Conservation (phyloP, 495 filamentous ascomycete genomes). For the Delitschia confertaspora region DNA sequence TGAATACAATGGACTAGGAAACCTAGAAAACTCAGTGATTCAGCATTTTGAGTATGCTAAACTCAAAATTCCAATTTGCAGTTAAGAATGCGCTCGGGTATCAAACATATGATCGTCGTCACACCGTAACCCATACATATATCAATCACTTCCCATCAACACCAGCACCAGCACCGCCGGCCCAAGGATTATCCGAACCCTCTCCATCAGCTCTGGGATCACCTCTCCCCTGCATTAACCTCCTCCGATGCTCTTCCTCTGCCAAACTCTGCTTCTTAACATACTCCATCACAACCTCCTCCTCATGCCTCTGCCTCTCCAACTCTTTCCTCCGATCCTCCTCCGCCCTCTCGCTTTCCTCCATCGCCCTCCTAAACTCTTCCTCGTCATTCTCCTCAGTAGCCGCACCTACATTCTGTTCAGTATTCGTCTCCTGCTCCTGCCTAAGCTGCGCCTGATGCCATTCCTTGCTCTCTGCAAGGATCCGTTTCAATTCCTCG, state of each 20-base stretch:
- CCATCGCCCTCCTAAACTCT: conserved; percentile 32
- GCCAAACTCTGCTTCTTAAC: conserved; percentile 68
- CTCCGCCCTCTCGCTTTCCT: conserved; percentile 39
- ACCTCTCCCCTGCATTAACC: conserved; percentile 19
- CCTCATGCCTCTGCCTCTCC: conserved; percentile 47
- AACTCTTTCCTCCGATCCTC: conserved; percentile 34
- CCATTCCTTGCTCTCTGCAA: conserved; percentile 31
- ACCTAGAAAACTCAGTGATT: too few relatives aligned
- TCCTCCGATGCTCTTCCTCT: conserved; percentile 48
- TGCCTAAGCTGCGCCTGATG: conserved; percentile 22
- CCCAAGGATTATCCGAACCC: too few relatives aligned
- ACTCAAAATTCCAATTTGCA: too few relatives aligned
- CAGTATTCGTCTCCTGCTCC: not conserved
- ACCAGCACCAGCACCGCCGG: too few relatives aligned
- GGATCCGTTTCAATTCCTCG: conserved; percentile 36
- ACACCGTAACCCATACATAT: too few relatives aligned
- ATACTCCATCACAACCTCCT: conserved; percentile 66
- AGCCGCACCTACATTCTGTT: conserved; percentile 15
- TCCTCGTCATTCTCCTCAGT: conserved; percentile 36
- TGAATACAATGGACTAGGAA: too few relatives aligned
- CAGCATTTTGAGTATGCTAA: too few relatives aligned
- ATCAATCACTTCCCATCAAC: too few relatives aligned
- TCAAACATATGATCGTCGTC: too few relatives aligned
- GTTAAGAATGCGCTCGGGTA: too few relatives aligned
- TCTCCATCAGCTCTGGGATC: too few relatives aligned